Conservation (phyloP, 352 stramenopile species). For the Phytopythium boreale region DNA sequence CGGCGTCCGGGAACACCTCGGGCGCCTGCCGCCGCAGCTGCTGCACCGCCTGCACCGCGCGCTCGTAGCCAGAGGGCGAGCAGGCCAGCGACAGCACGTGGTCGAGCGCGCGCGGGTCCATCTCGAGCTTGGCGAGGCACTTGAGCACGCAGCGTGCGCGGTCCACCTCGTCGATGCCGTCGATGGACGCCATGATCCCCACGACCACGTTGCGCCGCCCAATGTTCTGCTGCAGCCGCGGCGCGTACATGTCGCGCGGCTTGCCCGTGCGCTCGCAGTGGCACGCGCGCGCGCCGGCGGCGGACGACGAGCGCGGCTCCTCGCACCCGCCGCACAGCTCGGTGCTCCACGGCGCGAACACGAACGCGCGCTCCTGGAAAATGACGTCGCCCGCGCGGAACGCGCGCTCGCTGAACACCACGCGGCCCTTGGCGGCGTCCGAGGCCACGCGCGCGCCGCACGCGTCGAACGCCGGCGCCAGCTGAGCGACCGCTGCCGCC, state of each 20-base stretch:
- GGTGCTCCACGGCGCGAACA: slow-evolving; percentile 65
- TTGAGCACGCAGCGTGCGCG: slow-evolving; percentile 68
- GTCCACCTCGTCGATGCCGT: slow-evolving; percentile 69
- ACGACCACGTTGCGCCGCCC: slow-evolving; percentile 53
- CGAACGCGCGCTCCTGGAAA: slow-evolving; percentile 75
- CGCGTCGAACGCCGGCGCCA: slow-evolving; percentile 39
- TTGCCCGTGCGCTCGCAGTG: slow-evolving; percentile 27
- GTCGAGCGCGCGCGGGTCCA: slow-evolving; percentile 37
- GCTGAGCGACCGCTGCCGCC: slow-evolving; percentile 23
- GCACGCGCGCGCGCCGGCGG: slow-evolving; percentile 22
- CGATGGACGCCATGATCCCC: slow-evolving; percentile 45
- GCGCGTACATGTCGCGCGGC: slow-evolving; percentile 39
- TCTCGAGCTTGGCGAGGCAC: slow-evolving; percentile 58
- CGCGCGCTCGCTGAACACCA: slow-evolving; percentile 49
- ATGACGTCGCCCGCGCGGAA: slow-evolving; percentile 66
- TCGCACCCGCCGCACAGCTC: slow-evolving; percentile 59
- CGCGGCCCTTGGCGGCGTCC: slow-evolving; percentile 51
- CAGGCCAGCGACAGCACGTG: slow-evolving; percentile 45
- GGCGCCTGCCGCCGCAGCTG: slow-evolving; percentile 40
- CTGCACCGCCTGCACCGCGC: slow-evolving; percentile 33
- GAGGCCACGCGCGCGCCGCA: slow-evolving; percentile 56
- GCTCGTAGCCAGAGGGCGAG: slow-evolving; percentile 29
- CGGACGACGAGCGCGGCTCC: slow-evolving; percentile 25
- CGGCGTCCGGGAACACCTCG: slow-evolving; percentile 41
- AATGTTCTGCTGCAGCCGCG: slow-evolving; percentile 35